Base-by-base conservation (phyloP, 345 rosid species). In the Hevea brasiliensis region DNA sequence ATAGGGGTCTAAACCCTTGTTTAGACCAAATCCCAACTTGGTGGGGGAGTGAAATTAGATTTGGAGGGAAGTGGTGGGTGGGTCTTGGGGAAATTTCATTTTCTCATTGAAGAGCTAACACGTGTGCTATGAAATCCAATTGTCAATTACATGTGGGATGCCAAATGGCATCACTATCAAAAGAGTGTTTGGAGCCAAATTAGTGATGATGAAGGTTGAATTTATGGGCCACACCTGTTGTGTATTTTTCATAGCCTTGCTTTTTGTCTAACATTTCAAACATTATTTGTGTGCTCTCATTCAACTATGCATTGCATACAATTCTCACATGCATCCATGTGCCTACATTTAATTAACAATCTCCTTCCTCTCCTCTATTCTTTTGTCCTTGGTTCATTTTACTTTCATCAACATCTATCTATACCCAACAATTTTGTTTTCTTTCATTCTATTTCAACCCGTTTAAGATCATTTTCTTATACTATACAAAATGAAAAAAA, bases 241-340 rank as follows among this genome's bases (percentile, higher is more conserved):
- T 32, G 37, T 32, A 32, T 32, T 32, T 32, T 32, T 32, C 37
- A 32, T 32, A 18, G 10, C 18, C 2, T n/a, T n/a, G 23, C 5
- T 14, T 55, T n/a, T n/a, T n/a, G 58, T 29, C 29, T 66, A 57
- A 60, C 51, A 5, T 29, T 51, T 21, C 42, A 61, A 60, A 68
- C 80, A 72, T 56, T 32, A 54, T 45, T 47, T 29, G 29, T 50
- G 29, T 18, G 51, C 53, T 70, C 62, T 42, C 64, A 53, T 70
- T 80, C 32, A 59, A 50, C 47, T 35, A 14, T 18, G 44, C 51
- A 50, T 1, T 23, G 17, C 70, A 58, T 64, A 59, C 51, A 29
- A 23, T 26, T n/a, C 64, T 71, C 86, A 79, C 86, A 70, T 83
- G 86, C 81, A 56, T 60, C 85, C 88, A 85, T 85, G 88, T 83